Percentiles rank a stretch among this genome's conserved stretches.
These are phyloP conservation scores for Phlyctochytrium planicorne DNA, from an alignment of 192 early-diverging fungal species.

Conservation along the genomic window DNA sequence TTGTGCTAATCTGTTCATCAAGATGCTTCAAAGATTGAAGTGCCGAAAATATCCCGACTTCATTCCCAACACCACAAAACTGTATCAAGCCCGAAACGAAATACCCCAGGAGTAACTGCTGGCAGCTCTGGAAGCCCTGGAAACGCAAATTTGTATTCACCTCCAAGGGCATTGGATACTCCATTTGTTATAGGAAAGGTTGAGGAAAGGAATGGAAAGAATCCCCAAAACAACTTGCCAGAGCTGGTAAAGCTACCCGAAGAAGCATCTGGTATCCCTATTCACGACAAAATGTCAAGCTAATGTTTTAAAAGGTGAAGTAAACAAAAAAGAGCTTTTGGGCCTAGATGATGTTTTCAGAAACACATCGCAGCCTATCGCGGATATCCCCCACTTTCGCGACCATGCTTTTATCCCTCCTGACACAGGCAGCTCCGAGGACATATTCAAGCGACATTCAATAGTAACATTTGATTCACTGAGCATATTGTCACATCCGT, in stretches of 20 bases:
- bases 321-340: not conserved
- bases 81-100: not conserved
- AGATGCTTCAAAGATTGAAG: not conserved
- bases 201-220: too few species aligned
- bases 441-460: not conserved
- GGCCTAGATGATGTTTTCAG: not conserved
- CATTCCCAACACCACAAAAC: not conserved
- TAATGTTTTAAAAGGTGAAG: not conserved
- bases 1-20: not conserved
- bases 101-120: not conserved
- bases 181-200: not conserved
- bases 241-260: too few species aligned
- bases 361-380: not conserved
- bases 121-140: not conserved
- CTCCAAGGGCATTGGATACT: not conserved
- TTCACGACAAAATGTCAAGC: not conserved
- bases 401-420: not conserved
- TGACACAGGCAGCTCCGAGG: too few species aligned
- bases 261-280: too few species aligned
- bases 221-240: too few species aligned
- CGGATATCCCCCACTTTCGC: not conserved
- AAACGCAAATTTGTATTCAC: not conserved
- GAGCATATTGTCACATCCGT: not conserved
- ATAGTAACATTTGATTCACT: not conserved
- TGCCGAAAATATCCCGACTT: not conserved